Percentiles rank a stretch among this genome's conserved stretches.
Evolutionary conservation across 768 basidiomycete genomes (phyloP).

Genomic region (Agrocybe praecox): DNA sequence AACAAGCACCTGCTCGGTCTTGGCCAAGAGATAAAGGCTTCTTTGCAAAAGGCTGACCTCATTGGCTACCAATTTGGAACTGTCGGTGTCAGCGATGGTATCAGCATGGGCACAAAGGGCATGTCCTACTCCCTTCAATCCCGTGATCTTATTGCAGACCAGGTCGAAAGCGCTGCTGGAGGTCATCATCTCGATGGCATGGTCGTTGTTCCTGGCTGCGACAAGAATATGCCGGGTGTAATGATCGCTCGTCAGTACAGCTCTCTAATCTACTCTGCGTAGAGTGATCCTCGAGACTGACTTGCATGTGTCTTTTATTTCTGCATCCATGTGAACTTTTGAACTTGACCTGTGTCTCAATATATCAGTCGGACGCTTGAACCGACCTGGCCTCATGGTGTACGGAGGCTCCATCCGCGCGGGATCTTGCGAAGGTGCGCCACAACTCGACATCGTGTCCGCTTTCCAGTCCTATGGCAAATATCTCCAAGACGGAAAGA

Average conservation of each 20-base stretch:
- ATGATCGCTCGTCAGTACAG: slow-evolving; percentile 85
- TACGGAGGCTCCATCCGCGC: slow-evolving; percentile 96
- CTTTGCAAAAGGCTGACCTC: slow-evolving; percentile 66
- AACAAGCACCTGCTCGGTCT: slow-evolving; percentile 91
- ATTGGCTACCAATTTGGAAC: slow-evolving; percentile 98
- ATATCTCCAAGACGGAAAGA: slow-evolving; percentile 89
- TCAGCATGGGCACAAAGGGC: slow-evolving; percentile 95
- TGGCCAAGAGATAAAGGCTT: slow-evolving; percentile 85
- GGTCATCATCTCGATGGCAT: slow-evolving; percentile 98
- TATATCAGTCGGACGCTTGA: slow-evolving; percentile 83
- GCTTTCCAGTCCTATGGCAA: slow-evolving; percentile 98
- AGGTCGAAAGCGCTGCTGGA: slow-evolving; percentile 93
- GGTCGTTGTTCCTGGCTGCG: slow-evolving; percentile 96
- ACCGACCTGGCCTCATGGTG: slow-evolving; percentile 96
- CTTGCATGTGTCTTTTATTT: slow-evolving; percentile 1
- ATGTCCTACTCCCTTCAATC: slow-evolving; percentile 98
- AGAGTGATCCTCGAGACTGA: background rate
- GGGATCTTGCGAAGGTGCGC: slow-evolving; percentile 86
- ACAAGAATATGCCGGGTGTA: slow-evolving; percentile 99
- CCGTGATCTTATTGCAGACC: slow-evolving; percentile 96
- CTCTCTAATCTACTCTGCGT: slow-evolving; percentile 16
- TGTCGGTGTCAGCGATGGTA: slow-evolving; percentile 97
- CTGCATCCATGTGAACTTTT: slow-evolving; percentile 1
- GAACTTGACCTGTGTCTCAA: background rate
- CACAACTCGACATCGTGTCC: slow-evolving; percentile 92